Conservation (phyloP, 768 basidiomycete species). For the Fibroporia radiculosa region DNA sequence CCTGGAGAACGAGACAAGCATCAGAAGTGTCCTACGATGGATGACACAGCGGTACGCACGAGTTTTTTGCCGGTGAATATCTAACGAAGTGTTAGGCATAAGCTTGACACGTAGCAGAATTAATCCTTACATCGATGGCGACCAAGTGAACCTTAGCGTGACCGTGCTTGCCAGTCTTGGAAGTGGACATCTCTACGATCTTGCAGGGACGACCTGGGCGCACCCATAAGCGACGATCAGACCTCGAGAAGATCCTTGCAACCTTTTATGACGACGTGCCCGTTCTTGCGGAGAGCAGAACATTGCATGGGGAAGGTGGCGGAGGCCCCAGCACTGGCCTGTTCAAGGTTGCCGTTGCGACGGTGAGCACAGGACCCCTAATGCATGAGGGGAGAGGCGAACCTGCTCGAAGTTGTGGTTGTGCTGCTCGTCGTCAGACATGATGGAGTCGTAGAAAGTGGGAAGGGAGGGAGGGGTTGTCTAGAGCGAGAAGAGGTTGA, state of each 20-base stretch:
- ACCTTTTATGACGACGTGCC: conserved; percentile 96
- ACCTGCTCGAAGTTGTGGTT: conserved; percentile 84
- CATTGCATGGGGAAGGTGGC: conserved; percentile 86
- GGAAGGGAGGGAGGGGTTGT: conserved; percentile 20
- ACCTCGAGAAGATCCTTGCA: neutral
- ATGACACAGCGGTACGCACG: conserved; percentile 42
- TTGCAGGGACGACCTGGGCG: conserved; percentile 84
- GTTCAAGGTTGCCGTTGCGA: conserved; percentile 2
- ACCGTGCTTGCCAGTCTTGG: conserved; percentile 99
- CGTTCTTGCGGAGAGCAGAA: conserved; percentile 90
- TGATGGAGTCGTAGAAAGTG: conserved; percentile 33
- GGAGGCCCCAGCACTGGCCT: conserved; percentile 73
- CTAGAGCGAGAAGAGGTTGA: conserved; percentile 17
- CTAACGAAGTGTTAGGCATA: conserved; percentile 30
- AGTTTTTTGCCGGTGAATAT: conserved; percentile 99
- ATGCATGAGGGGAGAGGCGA: conserved; percentile 18
- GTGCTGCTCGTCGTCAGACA: conserved; percentile 88
- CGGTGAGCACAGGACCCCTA: neutral
- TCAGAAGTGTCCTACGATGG: neutral
- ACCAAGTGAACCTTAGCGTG: conserved; percentile 99
- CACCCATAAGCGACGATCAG: neutral
- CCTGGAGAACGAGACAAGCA: conserved; percentile 44
- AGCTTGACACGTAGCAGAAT: neutral
- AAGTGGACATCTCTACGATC: conserved; percentile 98
- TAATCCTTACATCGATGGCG: conserved; percentile 80